phyloP scores from a whole-genome alignment of 108 stramenopile genomes.

The Cyclotella kingstonii region DNA sequence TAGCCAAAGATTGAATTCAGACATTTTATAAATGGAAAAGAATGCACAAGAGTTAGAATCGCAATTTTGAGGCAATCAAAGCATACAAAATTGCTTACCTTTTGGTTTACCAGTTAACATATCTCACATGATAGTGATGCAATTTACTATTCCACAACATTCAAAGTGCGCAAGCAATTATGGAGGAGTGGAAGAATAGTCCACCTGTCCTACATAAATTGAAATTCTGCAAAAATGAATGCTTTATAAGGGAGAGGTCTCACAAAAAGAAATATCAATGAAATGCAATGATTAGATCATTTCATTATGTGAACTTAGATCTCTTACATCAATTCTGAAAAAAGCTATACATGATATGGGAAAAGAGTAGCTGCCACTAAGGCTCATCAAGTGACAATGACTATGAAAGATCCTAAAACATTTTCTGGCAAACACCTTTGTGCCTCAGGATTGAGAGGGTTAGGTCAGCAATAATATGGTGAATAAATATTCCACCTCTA shows the following conservation, averaged over 20 bases:
- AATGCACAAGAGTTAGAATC: too few species aligned
- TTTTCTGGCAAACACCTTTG: constrained; percentile 17
- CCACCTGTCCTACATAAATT: constrained; percentile 97
- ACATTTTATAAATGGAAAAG: constrained; percentile 5
- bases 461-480: constrained; percentile 46
- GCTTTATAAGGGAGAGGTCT: not conserved
- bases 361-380: too few species aligned
- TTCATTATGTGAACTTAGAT: too few species aligned
- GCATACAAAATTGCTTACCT: constrained; percentile 40
- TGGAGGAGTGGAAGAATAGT: constrained; percentile 94
- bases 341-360: too few species aligned
- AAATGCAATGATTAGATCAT: not conserved
- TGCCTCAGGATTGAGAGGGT: constrained; percentile 26
- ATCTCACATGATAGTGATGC: constrained; percentile 98
- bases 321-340: not conserved
- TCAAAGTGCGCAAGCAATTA: constrained; percentile 94
- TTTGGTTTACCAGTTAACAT: constrained; percentile 93
- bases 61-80: not conserved
- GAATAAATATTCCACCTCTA: constrained; percentile 79
- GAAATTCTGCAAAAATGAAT: constrained; percentile 56
- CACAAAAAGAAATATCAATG: not conserved
- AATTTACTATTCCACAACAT: constrained; percentile 92
- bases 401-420: not conserved
- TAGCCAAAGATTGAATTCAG: constrained; percentile 39
- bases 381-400: not conserved